phyloP scores from a whole-genome alignment of 768 basidiomycete genomes.

The Dacryopinax spathularia region DNA sequence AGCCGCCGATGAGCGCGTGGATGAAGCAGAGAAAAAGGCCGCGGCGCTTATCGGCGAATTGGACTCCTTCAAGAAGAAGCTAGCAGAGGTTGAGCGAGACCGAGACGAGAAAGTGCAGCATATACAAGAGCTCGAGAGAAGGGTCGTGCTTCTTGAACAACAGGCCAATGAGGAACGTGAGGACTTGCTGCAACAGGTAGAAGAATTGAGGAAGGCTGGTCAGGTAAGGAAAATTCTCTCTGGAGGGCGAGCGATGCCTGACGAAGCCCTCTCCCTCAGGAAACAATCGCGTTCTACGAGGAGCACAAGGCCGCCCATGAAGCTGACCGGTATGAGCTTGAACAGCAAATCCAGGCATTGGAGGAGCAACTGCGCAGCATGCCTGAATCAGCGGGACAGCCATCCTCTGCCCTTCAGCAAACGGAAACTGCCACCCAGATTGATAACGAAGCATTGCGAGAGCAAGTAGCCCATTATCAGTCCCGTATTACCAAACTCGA shows the following conservation, averaged over 20 bases:
- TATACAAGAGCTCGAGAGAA: constrained; percentile 39
- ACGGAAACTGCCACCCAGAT: constrained; percentile 70
- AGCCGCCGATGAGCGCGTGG: constrained; percentile 39
- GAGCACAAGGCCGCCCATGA: constrained; percentile 64
- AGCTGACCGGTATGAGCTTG: constrained; percentile 60
- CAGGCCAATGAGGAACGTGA: constrained; percentile 36
- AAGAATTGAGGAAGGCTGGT: constrained; percentile 76
- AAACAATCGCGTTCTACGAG: constrained; percentile 91
- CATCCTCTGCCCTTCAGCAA: constrained; percentile 26
- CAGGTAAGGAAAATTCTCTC: constrained; percentile 39
- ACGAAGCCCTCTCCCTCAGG: constrained; percentile 37
- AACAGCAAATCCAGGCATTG: constrained; percentile 44
- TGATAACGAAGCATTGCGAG: constrained; percentile 83
- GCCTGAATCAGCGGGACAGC: constrained; percentile 22
- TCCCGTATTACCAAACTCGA: constrained; percentile 61
- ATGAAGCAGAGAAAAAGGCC: constrained; percentile 35
- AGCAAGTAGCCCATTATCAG: constrained; percentile 80
- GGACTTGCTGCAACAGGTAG: constrained; percentile 59
- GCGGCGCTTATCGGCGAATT: constrained; percentile 25
- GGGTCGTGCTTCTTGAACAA: constrained; percentile 25
- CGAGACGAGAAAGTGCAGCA: constrained; percentile 43
- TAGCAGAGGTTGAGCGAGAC: not conserved
- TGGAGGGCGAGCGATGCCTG: constrained; percentile 10
- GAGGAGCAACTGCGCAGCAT: constrained; percentile 36
- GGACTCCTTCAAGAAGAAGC: not conserved